A percentile compares a stretch with the other conserved stretches of the same genome.
Evolutionary conservation across 306 rosid genomes (phyloP).

Genomic region (Prinsepia uniflora): DNA sequence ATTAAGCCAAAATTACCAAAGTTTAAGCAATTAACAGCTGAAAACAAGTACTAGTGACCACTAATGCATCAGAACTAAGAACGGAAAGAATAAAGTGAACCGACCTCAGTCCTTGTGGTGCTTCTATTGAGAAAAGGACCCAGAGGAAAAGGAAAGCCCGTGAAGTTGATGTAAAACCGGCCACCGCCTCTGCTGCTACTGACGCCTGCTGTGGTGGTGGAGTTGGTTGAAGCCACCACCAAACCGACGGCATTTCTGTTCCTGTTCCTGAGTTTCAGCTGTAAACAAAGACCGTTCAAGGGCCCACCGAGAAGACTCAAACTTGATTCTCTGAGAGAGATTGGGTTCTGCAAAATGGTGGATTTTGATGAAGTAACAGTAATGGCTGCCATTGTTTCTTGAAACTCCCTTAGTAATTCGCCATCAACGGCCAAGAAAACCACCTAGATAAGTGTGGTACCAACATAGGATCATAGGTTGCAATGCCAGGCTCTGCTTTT

Average conservation of each 20-base stretch:
- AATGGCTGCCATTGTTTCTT: slow-evolving; percentile 50
- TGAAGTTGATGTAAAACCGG: slow-evolving; percentile 90
- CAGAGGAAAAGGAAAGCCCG: slow-evolving; percentile 95
- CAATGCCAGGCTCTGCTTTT: slow-evolving; percentile 40
- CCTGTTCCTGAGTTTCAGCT: slow-evolving; percentile 41
- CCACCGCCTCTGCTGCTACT: slow-evolving; percentile 33
- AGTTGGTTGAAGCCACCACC: slow-evolving; percentile 53
- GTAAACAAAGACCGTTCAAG: slow-evolving; percentile 46
- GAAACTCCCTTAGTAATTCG: not conserved
- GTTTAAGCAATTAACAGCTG: not conserved
- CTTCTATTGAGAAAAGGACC: slow-evolving; percentile 88
- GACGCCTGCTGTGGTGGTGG: slow-evolving; percentile 22
- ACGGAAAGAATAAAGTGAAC: slow-evolving; percentile 1
- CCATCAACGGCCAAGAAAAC: not conserved
- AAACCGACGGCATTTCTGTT: slow-evolving; percentile 40
- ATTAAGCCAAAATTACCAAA: not conserved
- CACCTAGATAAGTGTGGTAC: slow-evolving; percentile 8
- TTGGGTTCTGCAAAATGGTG: slow-evolving; percentile 48
- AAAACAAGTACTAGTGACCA: not conserved
- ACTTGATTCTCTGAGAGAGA: slow-evolving; percentile 36
- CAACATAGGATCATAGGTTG: slow-evolving; percentile 6
- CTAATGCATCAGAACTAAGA: not conserved
- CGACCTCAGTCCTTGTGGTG: slow-evolving; percentile 81
- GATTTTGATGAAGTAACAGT: slow-evolving; percentile 57
- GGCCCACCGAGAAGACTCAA: slow-evolving; percentile 41